Percentiles rank a stretch among this genome's conserved stretches.
These are phyloP conservation scores for Jacaranda copaia DNA, from an alignment of 257 asterid species.

Conservation along the genomic window DNA sequence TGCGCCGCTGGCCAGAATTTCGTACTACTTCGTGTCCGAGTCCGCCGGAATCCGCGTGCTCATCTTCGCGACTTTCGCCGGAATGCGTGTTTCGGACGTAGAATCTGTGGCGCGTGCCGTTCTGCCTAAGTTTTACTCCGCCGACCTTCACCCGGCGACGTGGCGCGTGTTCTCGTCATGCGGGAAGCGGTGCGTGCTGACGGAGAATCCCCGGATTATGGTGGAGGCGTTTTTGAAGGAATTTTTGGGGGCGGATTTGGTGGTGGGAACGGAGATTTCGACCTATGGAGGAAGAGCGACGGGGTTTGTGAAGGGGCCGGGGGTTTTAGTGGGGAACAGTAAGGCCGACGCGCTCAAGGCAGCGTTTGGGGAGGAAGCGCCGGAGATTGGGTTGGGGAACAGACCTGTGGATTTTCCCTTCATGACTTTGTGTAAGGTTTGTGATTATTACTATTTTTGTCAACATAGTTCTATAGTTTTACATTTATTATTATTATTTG, in stretches of 20 bases:
- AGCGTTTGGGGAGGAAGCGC: slow-evolving; percentile 57
- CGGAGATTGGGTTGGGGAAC: slow-evolving; percentile 70
- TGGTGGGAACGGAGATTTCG: slow-evolving; percentile 66
- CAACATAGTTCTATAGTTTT: too few species aligned
- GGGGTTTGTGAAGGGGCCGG: slow-evolving; percentile 55
- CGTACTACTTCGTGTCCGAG: slow-evolving; percentile 62
- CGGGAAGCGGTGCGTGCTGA: slow-evolving; percentile 60
- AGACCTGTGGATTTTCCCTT: slow-evolving; percentile 62
- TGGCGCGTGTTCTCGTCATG: slow-evolving; percentile 71
- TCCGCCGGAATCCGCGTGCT: slow-evolving; percentile 63
- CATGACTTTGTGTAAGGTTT: slow-evolving; percentile 65
- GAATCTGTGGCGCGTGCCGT: slow-evolving; percentile 67
- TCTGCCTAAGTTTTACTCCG: slow-evolving; percentile 59
- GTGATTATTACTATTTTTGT: background rate
- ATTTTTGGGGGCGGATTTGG: slow-evolving; percentile 61
- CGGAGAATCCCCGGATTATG: slow-evolving; percentile 71
- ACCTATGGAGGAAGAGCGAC: slow-evolving; percentile 61
- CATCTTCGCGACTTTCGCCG: slow-evolving; percentile 52
- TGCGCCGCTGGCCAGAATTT: slow-evolving; percentile 58
- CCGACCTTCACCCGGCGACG: slow-evolving; percentile 61
- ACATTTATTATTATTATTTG: too few species aligned
- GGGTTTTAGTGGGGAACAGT: slow-evolving; percentile 61
- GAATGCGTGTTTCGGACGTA: slow-evolving; percentile 48
- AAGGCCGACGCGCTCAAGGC: slow-evolving; percentile 53
- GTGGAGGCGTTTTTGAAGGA: slow-evolving; percentile 70